Evolutionary conservation across 108 stramenopile genomes (phyloP).

Genomic region (Discostella stelligeroides): DNA sequence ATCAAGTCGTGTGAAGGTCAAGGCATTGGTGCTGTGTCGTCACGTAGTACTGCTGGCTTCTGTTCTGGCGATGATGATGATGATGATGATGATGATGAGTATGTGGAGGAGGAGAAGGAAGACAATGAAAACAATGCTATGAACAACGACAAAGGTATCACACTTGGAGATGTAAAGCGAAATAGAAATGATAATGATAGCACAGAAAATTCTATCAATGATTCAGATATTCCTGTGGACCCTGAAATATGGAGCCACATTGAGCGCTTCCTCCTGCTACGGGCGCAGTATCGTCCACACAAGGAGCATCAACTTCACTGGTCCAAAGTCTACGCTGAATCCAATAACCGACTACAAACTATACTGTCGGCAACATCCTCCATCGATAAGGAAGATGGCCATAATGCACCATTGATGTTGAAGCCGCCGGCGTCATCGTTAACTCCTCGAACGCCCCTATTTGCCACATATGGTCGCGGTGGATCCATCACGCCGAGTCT

Average conservation of each 20-base stretch:
- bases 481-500: constrained; percentile 9
- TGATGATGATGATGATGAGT: background rate
- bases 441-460: constrained; percentile 28
- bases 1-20: background rate
- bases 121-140: background rate
- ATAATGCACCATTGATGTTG: background rate
- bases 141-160: background rate
- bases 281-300: constrained; percentile 29
- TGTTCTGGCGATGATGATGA: too few relatives aligned
- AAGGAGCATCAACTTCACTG: constrained; percentile 29
- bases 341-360: constrained; percentile 19
- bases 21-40: too few relatives aligned
- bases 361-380: constrained; percentile 11
- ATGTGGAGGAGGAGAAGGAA: background rate
- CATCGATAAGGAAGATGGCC: background rate
- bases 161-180: background rate
- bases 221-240: constrained; percentile 16
- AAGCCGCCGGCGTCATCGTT: constrained; percentile 21
- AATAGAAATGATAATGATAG: background rate
- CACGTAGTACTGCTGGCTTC: too few relatives aligned
- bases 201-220: background rate
- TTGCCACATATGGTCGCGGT: constrained; percentile 9
- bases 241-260: constrained; percentile 25
- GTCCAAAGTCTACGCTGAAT: constrained; percentile 21
- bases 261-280: constrained; percentile 16